Base-by-base conservation (phyloP, 2,329 filamentous ascomycete genomes). In the Colletotrichum noveboracense region DNA sequence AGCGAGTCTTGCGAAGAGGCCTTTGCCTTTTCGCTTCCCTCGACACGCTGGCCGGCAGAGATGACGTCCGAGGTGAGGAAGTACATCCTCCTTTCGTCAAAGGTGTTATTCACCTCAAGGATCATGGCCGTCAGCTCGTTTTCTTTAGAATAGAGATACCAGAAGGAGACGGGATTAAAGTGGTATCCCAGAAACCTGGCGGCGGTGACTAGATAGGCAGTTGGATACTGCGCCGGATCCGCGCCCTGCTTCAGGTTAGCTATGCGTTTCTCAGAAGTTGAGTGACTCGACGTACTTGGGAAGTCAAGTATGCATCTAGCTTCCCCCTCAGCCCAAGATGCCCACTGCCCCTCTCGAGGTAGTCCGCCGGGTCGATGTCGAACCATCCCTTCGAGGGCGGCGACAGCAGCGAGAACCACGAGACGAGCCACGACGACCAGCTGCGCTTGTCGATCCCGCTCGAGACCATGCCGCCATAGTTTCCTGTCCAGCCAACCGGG, bases 91-190 rank as follows among this genome's bases (percentile, higher is more conserved):
- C 93, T 88, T 82, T 96, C 94, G 65, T 91, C 93, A 80, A 95
- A 95, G 0, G 93, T 94, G 79, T 95, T 95, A 83, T 94, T 95
- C 61, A 95, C 93, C 81, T 96, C 94, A 1, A 94, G 81, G 2
- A 96, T 87, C 84, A 95, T 91, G 71, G 91, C 92, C 28, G 87
- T 89, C 16, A 96, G 86, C 7, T 88, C 83, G 73, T 89, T 89
- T 10, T 90, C 83, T 1, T 83, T 78, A 14, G 91, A 89, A 81
- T 96, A 96, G 4, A 96, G 88, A 78, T 95, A 95, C 93, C 94
- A 96, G 79, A 96, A 94, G 0, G 93, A 95, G 4, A 94, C 92
- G 0, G 93, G 93, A 79, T 95, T 96, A 84, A 94, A 95, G 26
- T 91, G 90, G 80, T 94, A 94, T 5, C 93, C 92, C 7, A 94